A percentile compares a stretch with the other conserved stretches of the same genome.
Evolutionary conservation across 2,329 filamentous ascomycete species (phyloP).

Genomic region (Xylaria sp.): DNA sequence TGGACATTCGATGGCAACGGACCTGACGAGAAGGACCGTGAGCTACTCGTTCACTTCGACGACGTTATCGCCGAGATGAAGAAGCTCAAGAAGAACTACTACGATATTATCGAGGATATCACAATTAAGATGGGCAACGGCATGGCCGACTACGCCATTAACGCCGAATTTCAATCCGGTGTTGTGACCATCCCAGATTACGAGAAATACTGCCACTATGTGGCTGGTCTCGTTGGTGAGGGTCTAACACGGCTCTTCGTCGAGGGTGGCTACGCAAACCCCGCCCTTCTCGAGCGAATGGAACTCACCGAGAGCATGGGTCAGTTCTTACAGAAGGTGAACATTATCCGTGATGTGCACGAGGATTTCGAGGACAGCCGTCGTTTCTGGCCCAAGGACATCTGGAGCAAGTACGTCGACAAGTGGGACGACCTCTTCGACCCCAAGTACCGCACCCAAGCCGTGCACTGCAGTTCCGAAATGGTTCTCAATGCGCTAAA

Average conservation of each 20-base stretch:
- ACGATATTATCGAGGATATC: slow-evolving; percentile 89
- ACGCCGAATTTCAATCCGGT: slow-evolving; percentile 80
- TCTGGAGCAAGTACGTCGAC: slow-evolving; percentile 95
- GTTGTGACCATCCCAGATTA: slow-evolving; percentile 89
- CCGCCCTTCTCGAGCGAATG: slow-evolving; percentile 79
- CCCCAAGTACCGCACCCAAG: slow-evolving; percentile 78
- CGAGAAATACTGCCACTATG: slow-evolving; percentile 97
- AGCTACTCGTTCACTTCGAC: slow-evolving; percentile 92
- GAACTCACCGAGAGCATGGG: slow-evolving; percentile 95
- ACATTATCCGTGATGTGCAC: slow-evolving; percentile 95
- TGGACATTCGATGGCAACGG: slow-evolving; percentile 92
- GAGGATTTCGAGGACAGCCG: slow-evolving; percentile 90
- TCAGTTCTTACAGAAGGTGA: slow-evolving; percentile 96
- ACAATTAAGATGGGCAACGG: slow-evolving; percentile 95
- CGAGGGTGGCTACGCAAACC: slow-evolving; percentile 85
- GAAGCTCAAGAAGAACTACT: slow-evolving; percentile 86
- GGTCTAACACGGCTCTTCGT: slow-evolving; percentile 92
- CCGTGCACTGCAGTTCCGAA: slow-evolving; percentile 86
- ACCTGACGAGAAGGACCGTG: slow-evolving; percentile 91
- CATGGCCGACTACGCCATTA: slow-evolving; percentile 95
- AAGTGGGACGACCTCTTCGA: slow-evolving; percentile 92
- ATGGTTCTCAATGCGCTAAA: slow-evolving; percentile 92
- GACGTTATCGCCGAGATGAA: slow-evolving; percentile 86
- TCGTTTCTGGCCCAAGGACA: slow-evolving; percentile 93
- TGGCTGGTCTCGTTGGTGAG: slow-evolving; percentile 97